A percentile compares a stretch with the other conserved stretches of the same genome.
Conservation (phyloP, 2,329 filamentous ascomycete species). For the Endothia cerciana region DNA sequence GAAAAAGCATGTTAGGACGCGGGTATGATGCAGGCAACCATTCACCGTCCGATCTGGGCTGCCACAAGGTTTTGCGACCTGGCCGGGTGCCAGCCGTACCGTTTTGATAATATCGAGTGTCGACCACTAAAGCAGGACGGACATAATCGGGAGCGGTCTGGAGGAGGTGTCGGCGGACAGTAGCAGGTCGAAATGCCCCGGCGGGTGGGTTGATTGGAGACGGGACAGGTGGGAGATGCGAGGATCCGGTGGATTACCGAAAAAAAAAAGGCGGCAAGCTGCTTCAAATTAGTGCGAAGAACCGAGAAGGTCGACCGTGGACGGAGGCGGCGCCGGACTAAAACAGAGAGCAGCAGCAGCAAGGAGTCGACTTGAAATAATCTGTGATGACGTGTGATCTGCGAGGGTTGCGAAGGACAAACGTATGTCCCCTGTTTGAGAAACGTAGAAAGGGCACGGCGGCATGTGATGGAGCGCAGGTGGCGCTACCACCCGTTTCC, state of each 20-base stretch:
- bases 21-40: conserved; percentile 15
- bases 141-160: conserved; percentile 7
- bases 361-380: conserved; percentile 4
- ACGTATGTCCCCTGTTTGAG: conserved; percentile 3
- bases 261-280: conserved; percentile 19
- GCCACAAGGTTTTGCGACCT: conserved; percentile 13
- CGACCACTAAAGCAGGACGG: background rate
- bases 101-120: conserved; percentile 13
- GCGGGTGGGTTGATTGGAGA: conserved; percentile 5
- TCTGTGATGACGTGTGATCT: conserved; percentile 24
- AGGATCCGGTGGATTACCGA: conserved; percentile 13
- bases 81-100: conserved; percentile 24
- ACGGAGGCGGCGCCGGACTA: background rate
- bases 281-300: conserved; percentile 25
- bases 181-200: conserved; percentile 12
- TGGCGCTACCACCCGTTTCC: background rate
- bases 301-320: background rate
- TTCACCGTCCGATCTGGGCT: conserved; percentile 16
- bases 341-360: conserved; percentile 21
- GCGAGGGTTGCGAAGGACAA: conserved; percentile 7
- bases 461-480: background rate
- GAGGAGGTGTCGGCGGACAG: conserved; percentile 9
- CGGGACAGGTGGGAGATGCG: conserved; percentile 9
- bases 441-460: background rate
- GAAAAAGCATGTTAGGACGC: conserved; percentile 18